These are phyloP conservation scores for Paecilomyces variotii DNA, from an alignment of 2,329 filamentous ascomycete species.

Conservation along the genomic window DNA sequence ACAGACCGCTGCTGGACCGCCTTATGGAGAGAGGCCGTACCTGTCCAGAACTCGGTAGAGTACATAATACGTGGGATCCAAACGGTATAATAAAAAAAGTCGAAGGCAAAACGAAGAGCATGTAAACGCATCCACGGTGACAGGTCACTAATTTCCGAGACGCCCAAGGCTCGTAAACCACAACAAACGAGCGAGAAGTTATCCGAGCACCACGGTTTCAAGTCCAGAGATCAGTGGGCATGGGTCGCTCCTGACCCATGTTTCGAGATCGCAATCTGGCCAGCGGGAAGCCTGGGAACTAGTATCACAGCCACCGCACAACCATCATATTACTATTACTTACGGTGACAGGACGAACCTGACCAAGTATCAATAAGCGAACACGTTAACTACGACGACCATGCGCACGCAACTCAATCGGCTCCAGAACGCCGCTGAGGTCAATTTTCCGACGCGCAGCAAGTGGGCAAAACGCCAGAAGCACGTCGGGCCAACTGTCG, in stretches of 20 bases:
- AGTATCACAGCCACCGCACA: constrained; percentile 1
- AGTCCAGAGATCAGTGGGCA: background rate
- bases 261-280: background rate
- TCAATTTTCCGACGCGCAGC: background rate
- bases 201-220: background rate
- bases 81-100: background rate
- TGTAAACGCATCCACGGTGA: background rate
- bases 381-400: background rate
- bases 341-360: background rate
- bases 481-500: background rate
- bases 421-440: background rate
- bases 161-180: background rate
- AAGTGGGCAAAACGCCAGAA: background rate
- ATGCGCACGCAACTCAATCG: background rate
- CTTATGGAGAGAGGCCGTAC: background rate
- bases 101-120: background rate
- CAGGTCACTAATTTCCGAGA: background rate
- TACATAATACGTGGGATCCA: background rate
- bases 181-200: background rate
- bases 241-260: background rate
- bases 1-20: background rate
- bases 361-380: background rate
- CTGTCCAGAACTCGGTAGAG: background rate
- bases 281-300: background rate
- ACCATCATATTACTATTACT: background rate